Evolutionary conservation across 495 filamentous ascomycete species (phyloP), one percentile per base, ranked within the genome.

Genomic region (Penicillium angulare): DNA sequence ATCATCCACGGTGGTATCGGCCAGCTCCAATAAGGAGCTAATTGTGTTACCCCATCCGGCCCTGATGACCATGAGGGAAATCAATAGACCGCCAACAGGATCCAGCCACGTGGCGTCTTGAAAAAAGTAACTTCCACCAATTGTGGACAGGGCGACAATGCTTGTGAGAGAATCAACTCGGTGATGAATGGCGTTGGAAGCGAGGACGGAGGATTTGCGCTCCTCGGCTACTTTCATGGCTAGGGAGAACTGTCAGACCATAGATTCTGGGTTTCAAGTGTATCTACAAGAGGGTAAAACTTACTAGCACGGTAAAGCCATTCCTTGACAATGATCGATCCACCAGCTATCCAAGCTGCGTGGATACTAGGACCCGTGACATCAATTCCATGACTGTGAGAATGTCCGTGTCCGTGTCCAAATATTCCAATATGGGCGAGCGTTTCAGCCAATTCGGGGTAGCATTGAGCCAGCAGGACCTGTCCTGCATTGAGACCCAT

Each of bases 221-320:
- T 95, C 88, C 55, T 84, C 83, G n/a, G 93, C 92, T 47, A 97
- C 82, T 78, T 96, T 97, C 85, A 97, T 95, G 24, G 92, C 91
- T 96, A 48, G 36, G 10, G 15, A n/a, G 23, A 43, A 33, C 27
- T 12, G 7, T 20, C 18, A 23, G 5, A 20, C 3, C 2, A n/a
- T 15, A 18, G 23, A 13, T n/a, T n/a, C n/a, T n/a, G n/a, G n/a
- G n/a, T n/a, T n/a, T n/a, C n/a, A n/a, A n/a, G n/a, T n/a, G n/a
- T n/a, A n/a, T n/a, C n/a, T n/a, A n/a, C n/a, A n/a, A n/a, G n/a
- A n/a, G n/a, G n/a, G n/a, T n/a, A n/a, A n/a, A n/a, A 78, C 90
- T 75, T 83, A 95, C 92, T 97, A 38, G 91, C 88, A 76, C 87
- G 86, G 64, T 97, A 98, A 22, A 98, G 73, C 88, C 92, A 98